Evolutionary conservation across 2,329 filamentous ascomycete genomes (phyloP).

Genomic region (Sphaerostilbella broomeana): DNA sequence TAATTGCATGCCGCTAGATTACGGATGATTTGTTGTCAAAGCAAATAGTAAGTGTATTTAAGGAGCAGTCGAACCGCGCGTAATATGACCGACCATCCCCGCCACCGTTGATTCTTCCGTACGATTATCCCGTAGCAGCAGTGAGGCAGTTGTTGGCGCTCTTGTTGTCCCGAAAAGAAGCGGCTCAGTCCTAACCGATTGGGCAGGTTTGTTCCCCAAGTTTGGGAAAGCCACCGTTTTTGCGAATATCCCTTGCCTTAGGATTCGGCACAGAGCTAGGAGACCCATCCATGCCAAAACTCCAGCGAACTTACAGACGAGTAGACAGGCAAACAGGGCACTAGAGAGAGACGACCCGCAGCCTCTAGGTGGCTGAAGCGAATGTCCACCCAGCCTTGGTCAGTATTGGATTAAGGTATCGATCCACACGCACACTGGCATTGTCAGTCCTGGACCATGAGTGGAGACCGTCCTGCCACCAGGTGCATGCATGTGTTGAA

Average conservation of each 20-base stretch:
- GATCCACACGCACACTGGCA: too few species aligned
- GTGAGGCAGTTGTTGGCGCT: background rate
- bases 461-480: background rate
- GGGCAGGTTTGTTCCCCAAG: constrained; percentile 3
- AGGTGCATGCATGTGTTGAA: constrained; percentile 3
- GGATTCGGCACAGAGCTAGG: background rate
- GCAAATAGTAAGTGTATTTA: too few species aligned
- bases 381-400: too few species aligned
- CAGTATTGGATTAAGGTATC: too few species aligned
- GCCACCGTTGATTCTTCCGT: background rate
- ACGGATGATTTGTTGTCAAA: too few species aligned
- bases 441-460: background rate
- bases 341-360: too few species aligned
- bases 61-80: too few species aligned
- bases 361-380: too few species aligned
- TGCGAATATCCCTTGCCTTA: constrained; percentile 2
- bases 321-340: too few species aligned
- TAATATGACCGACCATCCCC: too few species aligned
- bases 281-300: background rate
- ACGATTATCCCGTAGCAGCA: background rate
- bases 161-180: background rate
- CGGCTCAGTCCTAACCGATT: constrained; percentile 9
- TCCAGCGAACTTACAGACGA: background rate
- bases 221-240: background rate
- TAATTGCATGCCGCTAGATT: too few species aligned